These are phyloP conservation scores for Aschersonia sp. DNA, from an alignment of 2,329 filamentous ascomycete genomes.

Conservation along the genomic window DNA sequence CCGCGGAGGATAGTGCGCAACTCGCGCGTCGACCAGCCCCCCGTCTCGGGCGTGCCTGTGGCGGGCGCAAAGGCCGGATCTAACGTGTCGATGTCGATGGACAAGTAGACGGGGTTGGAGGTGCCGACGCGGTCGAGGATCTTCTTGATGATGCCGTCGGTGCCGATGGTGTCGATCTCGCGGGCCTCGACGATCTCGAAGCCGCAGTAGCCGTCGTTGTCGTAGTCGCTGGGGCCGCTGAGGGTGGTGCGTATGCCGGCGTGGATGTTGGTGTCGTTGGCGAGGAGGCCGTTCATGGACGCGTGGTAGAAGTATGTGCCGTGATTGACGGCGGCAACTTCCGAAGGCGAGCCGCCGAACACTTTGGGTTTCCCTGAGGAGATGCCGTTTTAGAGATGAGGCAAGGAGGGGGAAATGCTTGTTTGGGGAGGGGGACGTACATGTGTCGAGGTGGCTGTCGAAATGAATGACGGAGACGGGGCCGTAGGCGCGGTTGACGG, in stretches of 20 bases:
- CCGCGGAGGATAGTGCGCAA: slow-evolving; percentile 65
- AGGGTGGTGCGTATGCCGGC: slow-evolving; percentile 66
- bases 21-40: slow-evolving; percentile 76
- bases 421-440: slow-evolving; percentile 19
- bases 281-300: slow-evolving; percentile 6
- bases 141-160: slow-evolving; percentile 46
- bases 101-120: slow-evolving; percentile 60
- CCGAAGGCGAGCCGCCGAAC: slow-evolving; percentile 67
- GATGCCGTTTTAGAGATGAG: neutral
- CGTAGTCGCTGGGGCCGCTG: slow-evolving; percentile 25
- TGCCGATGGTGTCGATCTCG: slow-evolving; percentile 67
- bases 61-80: slow-evolving; percentile 41
- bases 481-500: slow-evolving; percentile 46
- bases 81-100: slow-evolving; percentile 64
- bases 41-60: slow-evolving; percentile 72
- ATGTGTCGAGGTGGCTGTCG: slow-evolving; percentile 53
- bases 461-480: slow-evolving; percentile 49
- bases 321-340: slow-evolving; percentile 38
- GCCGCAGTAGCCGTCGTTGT: slow-evolving; percentile 9
- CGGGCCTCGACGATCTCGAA: slow-evolving; percentile 10
- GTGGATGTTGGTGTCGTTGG: slow-evolving; percentile 52
- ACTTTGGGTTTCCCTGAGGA: slow-evolving; percentile 64
- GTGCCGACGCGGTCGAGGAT: slow-evolving; percentile 54
- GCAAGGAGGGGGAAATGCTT: too few relatives aligned
- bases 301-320: slow-evolving; percentile 12